Conservation (phyloP, 345 rosid species). For the Bruguiera gymnorhiza region DNA sequence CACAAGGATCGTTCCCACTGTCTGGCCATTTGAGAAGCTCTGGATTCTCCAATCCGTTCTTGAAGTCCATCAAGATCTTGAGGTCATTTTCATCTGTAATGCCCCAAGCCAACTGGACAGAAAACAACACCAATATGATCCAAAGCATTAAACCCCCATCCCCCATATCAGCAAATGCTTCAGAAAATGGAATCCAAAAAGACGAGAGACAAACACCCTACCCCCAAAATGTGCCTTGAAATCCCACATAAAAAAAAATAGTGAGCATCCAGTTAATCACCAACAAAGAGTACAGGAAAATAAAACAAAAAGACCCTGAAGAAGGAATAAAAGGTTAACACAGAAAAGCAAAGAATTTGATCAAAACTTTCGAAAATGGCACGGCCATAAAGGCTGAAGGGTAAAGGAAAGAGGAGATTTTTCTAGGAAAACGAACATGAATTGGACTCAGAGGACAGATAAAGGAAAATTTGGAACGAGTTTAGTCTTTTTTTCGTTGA, state of each 20-base stretch:
- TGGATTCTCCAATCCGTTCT: conserved; percentile 46
- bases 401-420: not conserved
- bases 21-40: conserved; percentile 51
- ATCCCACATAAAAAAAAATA: conserved; percentile 6
- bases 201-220: not conserved
- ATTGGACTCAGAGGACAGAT: no score
- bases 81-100: conserved; percentile 44
- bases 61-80: conserved; percentile 44
- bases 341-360: no score
- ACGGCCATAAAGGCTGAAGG: not conserved
- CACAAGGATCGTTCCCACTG: conserved; percentile 45
- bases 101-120: conserved; percentile 19
- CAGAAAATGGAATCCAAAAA: not conserved
- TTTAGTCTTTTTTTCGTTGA: no score
- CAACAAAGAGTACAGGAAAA: not conserved
- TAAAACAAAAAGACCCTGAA: not conserved
- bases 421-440: not conserved
- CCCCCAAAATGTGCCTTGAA: conserved; percentile 19
- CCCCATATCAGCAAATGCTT: not conserved
- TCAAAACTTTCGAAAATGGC: not conserved
- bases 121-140: conserved; percentile 18
- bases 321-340: not conserved
- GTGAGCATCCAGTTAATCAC: not conserved
- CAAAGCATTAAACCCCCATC: conserved; percentile 2
- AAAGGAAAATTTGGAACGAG: no score